These are phyloP conservation scores for Magnolia changhungtana DNA, from an alignment of 164 flowering plant species.

Conservation along the genomic window DNA sequence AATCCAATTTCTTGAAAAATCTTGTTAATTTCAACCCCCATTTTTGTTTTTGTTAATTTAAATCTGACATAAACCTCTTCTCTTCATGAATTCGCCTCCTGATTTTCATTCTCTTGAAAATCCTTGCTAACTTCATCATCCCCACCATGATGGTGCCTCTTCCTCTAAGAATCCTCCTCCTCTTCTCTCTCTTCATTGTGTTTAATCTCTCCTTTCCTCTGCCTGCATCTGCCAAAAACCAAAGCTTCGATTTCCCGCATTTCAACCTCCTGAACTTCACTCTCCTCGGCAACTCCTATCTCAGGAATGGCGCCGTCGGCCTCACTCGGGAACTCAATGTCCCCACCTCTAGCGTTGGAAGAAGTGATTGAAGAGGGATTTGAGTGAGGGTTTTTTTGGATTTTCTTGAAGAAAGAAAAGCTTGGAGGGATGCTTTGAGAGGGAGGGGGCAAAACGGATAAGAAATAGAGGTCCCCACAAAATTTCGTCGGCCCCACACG, in stretches of 20 bases:
- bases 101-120: neutral
- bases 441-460: too few species aligned
- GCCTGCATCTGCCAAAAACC: conserved; percentile 16
- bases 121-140: neutral
- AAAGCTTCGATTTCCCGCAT: conserved; percentile 46
- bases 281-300: conserved; percentile 83
- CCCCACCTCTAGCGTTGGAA: conserved; percentile 85
- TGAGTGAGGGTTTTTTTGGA: too few species aligned
- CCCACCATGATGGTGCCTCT: conserved; percentile 6
- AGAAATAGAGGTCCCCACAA: too few species aligned
- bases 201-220: neutral
- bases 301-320: conserved; percentile 71
- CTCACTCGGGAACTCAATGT: conserved; percentile 66
- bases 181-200: conserved; percentile 19
- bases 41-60: too few species aligned
- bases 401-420: too few species aligned
- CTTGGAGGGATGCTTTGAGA: too few species aligned
- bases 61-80: too few species aligned
- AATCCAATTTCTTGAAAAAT: neutral
- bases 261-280: conserved; percentile 68
- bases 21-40: neutral
- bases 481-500: too few species aligned
- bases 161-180: conserved; percentile 35
- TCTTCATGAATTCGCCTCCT: too few species aligned
- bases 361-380: too few species aligned